Conservation (phyloP, 495 filamentous ascomycete species). For the Neurospora sp. region DNA sequence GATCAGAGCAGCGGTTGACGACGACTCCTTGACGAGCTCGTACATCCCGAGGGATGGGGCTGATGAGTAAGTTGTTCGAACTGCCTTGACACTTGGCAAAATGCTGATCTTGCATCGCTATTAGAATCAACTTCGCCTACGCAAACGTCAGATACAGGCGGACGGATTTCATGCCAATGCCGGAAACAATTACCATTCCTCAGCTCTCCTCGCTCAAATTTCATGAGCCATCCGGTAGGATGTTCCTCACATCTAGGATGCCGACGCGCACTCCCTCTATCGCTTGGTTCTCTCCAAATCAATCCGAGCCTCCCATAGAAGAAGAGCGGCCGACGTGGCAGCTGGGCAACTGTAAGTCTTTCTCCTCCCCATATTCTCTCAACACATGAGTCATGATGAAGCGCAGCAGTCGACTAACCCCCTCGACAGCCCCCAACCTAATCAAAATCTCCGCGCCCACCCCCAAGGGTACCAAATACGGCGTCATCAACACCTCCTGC, state of each 20-base stretch:
- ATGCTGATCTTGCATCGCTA: not conserved
- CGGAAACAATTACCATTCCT: not conserved
- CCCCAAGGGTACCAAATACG: not conserved
- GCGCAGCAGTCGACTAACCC: not conserved
- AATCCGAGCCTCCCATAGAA: not conserved
- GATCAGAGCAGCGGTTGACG: not conserved
- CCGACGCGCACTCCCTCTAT: not conserved
- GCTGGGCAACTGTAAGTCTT: slow-evolving; percentile 3
- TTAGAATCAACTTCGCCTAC: slow-evolving; percentile 10
- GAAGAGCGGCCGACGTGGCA: slow-evolving; percentile 7
- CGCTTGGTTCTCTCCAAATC: slow-evolving; percentile 5
- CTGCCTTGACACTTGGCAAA: not conserved
- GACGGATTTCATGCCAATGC: not conserved
- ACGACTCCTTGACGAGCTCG: not conserved
- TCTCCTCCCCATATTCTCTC: too few relatives aligned
- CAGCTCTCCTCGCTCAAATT: slow-evolving; percentile 22
- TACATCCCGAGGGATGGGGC: slow-evolving; percentile 17
- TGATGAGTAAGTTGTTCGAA: slow-evolving; percentile 11
- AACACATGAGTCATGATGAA: not conserved
- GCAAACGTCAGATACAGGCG: not conserved
- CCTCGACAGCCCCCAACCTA: not conserved
- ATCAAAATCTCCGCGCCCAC: not conserved
- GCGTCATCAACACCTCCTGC: slow-evolving; percentile 5
- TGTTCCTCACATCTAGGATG: slow-evolving; percentile 19
- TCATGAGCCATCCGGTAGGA: slow-evolving; percentile 12